Conservation (phyloP, 2,329 filamentous ascomycete species). For the Didymosphaeria variabile region DNA sequence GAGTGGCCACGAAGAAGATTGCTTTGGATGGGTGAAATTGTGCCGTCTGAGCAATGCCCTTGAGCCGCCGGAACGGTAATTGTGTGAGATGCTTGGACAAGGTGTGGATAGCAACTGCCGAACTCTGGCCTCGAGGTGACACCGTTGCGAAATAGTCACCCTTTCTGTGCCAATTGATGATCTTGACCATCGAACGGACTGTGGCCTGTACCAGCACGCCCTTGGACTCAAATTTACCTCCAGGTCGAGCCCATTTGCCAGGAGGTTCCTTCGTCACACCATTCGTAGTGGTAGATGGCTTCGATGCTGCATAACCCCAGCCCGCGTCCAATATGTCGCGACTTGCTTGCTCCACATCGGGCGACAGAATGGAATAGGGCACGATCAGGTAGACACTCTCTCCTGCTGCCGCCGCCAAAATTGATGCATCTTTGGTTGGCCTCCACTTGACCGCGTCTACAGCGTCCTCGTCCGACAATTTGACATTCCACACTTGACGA, state of each 20-base stretch:
- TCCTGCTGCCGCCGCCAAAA: slow-evolving; percentile 84
- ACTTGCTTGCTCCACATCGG: slow-evolving; percentile 77
- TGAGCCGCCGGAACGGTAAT: slow-evolving; percentile 83
- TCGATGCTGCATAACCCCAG: slow-evolving; percentile 89
- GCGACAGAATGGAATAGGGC: slow-evolving; percentile 71
- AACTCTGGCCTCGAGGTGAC: slow-evolving; percentile 78
- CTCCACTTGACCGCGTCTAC: slow-evolving; percentile 92
- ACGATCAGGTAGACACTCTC: slow-evolving; percentile 88
- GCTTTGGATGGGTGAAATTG: slow-evolving; percentile 95
- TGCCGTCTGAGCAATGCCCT: slow-evolving; percentile 83
- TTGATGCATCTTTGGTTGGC: slow-evolving; percentile 79
- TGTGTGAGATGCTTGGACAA: slow-evolving; percentile 95
- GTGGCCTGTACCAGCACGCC: slow-evolving; percentile 84
- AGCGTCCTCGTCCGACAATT: slow-evolving; percentile 77
- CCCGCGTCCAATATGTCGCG: slow-evolving; percentile 82
- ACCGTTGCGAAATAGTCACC: slow-evolving; percentile 96
- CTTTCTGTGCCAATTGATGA: slow-evolving; percentile 90
- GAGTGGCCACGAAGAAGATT: slow-evolving; percentile 94
- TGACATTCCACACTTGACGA: slow-evolving; percentile 85
- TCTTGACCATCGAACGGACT: slow-evolving; percentile 82
- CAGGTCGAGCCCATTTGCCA: slow-evolving; percentile 85
- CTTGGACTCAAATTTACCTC: slow-evolving; percentile 74
- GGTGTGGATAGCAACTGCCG: slow-evolving; percentile 92
- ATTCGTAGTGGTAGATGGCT: slow-evolving; percentile 60
- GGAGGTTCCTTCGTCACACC: slow-evolving; percentile 75